Evolutionary conservation across 148 eudicot genomes (phyloP), one percentile per base, ranked within the genome.

Genomic region (Simmondsia chinensis): DNA sequence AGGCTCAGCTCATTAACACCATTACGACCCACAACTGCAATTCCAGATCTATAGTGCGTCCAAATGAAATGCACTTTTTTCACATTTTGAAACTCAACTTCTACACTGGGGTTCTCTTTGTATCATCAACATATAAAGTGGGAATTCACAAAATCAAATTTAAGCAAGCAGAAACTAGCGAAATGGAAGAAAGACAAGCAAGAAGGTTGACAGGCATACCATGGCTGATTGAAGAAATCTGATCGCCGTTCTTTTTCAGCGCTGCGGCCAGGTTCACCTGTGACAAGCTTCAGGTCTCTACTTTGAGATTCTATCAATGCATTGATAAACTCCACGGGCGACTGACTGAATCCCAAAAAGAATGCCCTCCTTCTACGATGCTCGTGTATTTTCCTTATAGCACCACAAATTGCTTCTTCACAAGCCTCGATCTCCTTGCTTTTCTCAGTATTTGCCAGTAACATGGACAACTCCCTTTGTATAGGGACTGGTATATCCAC

Each of bases 301-400:
- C 76, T 65, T 51, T 89, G 95, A 44, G 97, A 89, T 52, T 89
- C 97, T 56, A 84, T 39, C 52, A 89, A 38, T 21, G 87, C 80
- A 73, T 89, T 79, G 23, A 84, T 72, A 48, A 84, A 84, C 54
- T 89, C 97, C 13, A 81, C 82, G 0, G 95, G 97, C 1, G 97
- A 84, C 63, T 89, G 95, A 60, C 95, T 84, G 61, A 89, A 84
- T 4, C 97, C 94, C 32, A 81, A 80, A 64, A 89, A 89, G 57
- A 84, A 89, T 2, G 97, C 93, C 34, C 95, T 65, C 48, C 95
- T 73, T 58, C 59, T 71, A 7, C 85, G 75, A 61, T 89, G 97
- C 64, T 84, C 97, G 9, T 89, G 80, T 23, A 89, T 89, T 69
- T 84, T 89, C 63, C 78, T 76, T 46, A 89, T 76, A 34, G 95